Evolutionary conservation across 2,329 filamentous ascomycete genomes (phyloP).

Genomic region (Didymella pomorum): DNA sequence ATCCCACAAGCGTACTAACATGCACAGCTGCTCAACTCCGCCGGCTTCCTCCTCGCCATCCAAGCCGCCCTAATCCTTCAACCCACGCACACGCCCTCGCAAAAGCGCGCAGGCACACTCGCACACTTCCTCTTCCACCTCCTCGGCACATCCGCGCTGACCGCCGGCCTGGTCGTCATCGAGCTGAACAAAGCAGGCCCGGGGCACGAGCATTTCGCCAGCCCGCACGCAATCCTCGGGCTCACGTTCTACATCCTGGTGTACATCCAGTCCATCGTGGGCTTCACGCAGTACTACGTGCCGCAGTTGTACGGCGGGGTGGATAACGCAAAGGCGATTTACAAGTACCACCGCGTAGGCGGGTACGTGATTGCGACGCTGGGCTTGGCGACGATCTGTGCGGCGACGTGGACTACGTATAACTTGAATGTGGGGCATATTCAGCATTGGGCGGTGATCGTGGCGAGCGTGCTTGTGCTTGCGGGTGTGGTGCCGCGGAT

Average conservation of each 20-base stretch:
- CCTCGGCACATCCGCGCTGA: conserved; percentile 67
- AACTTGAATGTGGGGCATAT: conserved; percentile 73
- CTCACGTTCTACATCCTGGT: conserved; percentile 75
- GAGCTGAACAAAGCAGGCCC: conserved; percentile 83
- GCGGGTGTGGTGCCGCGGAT: conserved; percentile 79
- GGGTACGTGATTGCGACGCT: conserved; percentile 79
- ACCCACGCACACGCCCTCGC: conserved; percentile 77
- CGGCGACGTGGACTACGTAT: conserved; percentile 79
- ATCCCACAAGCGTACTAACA: conserved; percentile 4
- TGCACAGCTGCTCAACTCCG: conserved; percentile 61
- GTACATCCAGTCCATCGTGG: conserved; percentile 76
- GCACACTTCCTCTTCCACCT: conserved; percentile 76
- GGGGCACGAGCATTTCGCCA: conserved; percentile 76
- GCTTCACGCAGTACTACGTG: conserved; percentile 81
- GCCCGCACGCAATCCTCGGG: conserved; percentile 83
- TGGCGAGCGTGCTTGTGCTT: conserved; percentile 72
- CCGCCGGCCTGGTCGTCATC: conserved; percentile 73
- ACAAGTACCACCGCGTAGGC: conserved; percentile 84
- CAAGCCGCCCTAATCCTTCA: conserved; percentile 87
- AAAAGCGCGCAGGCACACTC: conserved; percentile 72
- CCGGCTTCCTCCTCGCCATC: conserved; percentile 76
- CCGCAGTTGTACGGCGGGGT: conserved; percentile 79
- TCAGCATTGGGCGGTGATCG: conserved; percentile 76
- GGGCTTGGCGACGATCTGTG: conserved; percentile 75
- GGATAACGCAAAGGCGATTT: conserved; percentile 80